phyloP scores from a whole-genome alignment of 345 rosid species.

The Citrus reticulata region DNA sequence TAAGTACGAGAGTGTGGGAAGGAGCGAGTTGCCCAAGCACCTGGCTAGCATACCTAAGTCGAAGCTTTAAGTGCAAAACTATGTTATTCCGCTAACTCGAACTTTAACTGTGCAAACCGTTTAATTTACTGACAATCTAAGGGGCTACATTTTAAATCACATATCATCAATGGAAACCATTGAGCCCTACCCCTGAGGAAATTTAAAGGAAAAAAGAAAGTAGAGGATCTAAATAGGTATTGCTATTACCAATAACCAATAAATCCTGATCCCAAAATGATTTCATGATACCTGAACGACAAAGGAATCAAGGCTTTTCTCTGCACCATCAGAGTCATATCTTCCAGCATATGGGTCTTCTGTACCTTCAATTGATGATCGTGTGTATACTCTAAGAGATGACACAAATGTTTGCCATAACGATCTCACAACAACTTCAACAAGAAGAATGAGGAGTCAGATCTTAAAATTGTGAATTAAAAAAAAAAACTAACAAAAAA shows the following conservation, averaged over 20 bases:
- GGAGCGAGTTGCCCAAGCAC: neutral
- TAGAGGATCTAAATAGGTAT: neutral
- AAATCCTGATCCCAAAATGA: neutral
- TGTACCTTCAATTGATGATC: constrained; percentile 68
- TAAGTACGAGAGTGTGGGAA: neutral
- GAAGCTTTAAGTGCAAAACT: neutral
- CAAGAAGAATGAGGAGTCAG: constrained; percentile 15
- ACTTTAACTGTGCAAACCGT: neutral
- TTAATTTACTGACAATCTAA: neutral
- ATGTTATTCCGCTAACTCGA: neutral
- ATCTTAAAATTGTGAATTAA: neutral
- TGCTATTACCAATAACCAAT: neutral
- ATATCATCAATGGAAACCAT: neutral
- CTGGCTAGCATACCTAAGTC: neutral
- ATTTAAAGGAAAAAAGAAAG: neutral
- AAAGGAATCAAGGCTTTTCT: constrained; percentile 88
- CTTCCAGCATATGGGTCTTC: constrained; percentile 75
- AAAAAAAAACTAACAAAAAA: neutral
- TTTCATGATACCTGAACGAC: constrained; percentile 61
- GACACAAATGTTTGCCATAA: constrained; percentile 89
- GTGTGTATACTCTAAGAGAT: constrained; percentile 64
- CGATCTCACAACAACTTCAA: constrained; percentile 74
- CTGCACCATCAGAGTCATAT: constrained; percentile 95
- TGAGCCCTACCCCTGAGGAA: neutral
- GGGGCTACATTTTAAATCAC: neutral